Evolutionary conservation across 225 moss, liverwort and hornwort genomes (phyloP).

Genomic region (Antitrichia curtipendula): DNA sequence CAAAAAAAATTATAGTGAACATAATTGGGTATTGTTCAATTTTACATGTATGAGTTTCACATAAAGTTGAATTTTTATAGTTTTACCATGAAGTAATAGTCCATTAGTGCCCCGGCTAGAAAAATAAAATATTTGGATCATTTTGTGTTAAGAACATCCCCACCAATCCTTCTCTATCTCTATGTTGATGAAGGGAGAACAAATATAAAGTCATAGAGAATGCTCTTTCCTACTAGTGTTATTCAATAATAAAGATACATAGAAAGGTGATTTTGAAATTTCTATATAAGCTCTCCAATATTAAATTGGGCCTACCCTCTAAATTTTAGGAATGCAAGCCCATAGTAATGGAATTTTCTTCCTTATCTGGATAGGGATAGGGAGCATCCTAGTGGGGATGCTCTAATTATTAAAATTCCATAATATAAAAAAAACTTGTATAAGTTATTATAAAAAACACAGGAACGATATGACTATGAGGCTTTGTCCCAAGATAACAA

Average conservation of each 20-base stretch:
- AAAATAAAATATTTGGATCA: background rate
- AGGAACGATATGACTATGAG: fast-evolving
- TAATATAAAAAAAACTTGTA: background rate
- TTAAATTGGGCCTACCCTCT: fast-evolving
- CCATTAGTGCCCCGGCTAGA: fast-evolving
- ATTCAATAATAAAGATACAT: background rate
- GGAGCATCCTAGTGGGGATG: fast-evolving
- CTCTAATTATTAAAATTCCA: background rate
- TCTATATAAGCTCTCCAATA: fast-evolving
- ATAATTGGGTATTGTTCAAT: background rate
- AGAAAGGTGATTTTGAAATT: fast-evolving
- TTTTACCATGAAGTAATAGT: background rate
- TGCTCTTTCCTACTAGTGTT: background rate
- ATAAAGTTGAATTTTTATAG: background rate
- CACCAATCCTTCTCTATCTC: background rate
- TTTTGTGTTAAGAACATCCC: background rate
- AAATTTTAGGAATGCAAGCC: background rate
- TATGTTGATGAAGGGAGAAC: fast-evolving
- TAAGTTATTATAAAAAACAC: background rate
- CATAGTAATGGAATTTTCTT: background rate
- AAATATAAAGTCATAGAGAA: fast-evolving
- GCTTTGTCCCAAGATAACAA: background rate
- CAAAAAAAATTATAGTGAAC: fast-evolving
- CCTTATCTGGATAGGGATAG: fast-evolving
- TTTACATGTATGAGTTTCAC: background rate